Percentiles rank a stretch among this genome's conserved stretches.
These are phyloP conservation scores for Entelexis sorbosivorans DNA, from an alignment of 1,139 yeast species.

Conservation along the genomic window DNA sequence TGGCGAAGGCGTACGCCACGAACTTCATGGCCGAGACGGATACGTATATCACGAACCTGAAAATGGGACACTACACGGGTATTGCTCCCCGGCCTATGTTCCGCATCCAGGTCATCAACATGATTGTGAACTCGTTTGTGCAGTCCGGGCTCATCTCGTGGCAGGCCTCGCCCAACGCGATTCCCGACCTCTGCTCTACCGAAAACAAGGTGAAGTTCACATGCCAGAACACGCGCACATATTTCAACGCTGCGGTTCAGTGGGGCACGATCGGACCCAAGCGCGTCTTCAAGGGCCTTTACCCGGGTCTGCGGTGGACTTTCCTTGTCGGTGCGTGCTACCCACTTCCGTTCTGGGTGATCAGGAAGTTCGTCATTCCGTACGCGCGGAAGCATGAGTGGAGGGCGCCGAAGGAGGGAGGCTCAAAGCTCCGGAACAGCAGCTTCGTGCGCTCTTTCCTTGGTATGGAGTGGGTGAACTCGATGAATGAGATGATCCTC, in stretches of 20 bases:
- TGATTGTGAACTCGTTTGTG: conserved; percentile 33
- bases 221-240: conserved; percentile 28
- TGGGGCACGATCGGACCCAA: conserved; percentile 52
- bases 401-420: conserved; percentile 26
- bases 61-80: conserved; percentile 50
- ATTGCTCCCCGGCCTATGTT: conserved; percentile 53
- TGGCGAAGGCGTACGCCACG: conserved; percentile 43
- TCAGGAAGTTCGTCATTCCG: conserved; percentile 35
- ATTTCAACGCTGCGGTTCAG: conserved; percentile 31
- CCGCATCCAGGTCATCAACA: conserved; percentile 45
- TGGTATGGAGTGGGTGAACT: conserved; percentile 35
- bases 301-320: conserved; percentile 41
- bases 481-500: conserved; percentile 44
- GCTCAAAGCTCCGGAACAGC: conserved; percentile 12
- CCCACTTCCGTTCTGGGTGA: conserved; percentile 37
- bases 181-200: conserved; percentile 39
- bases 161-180: conserved; percentile 39
- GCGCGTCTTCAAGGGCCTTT: conserved; percentile 40
- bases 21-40: conserved; percentile 56
- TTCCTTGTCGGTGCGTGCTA: conserved; percentile 45
- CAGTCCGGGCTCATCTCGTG: conserved; percentile 46
- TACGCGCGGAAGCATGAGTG: conserved; percentile 23
- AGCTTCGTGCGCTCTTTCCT: conserved; percentile 4
- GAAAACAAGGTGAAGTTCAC: conserved; percentile 29
- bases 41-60: conserved; percentile 44